Conservation (phyloP, 495 filamentous ascomycete species). For the Pyrenopolyporus hunteri region DNA sequence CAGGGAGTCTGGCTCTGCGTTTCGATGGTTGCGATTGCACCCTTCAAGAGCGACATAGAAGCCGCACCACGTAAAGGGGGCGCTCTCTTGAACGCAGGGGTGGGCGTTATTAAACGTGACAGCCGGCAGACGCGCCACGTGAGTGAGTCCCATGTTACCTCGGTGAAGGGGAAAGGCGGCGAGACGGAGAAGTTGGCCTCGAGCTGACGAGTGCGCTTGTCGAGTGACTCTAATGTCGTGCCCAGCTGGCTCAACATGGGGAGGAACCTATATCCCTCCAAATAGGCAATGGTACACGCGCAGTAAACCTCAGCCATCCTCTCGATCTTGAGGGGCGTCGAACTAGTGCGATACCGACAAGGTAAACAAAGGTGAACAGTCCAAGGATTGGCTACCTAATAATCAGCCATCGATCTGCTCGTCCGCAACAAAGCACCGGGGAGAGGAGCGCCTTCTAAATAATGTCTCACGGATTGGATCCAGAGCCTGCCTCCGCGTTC, state of each 20-base stretch:
- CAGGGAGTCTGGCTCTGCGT: slow-evolving; percentile 5
- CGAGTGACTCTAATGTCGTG: slow-evolving; percentile 18
- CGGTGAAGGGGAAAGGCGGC: slow-evolving; percentile 33
- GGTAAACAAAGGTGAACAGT: background rate
- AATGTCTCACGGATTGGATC: background rate
- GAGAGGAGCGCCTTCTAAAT: slow-evolving; percentile 9
- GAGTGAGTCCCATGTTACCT: slow-evolving; percentile 35
- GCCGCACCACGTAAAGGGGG: slow-evolving; percentile 2
- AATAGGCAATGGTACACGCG: slow-evolving; percentile 19
- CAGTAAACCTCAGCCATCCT: slow-evolving; percentile 23
- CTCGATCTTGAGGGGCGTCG: background rate
- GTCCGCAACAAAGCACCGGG: background rate
- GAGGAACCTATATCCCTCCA: slow-evolving; percentile 21
- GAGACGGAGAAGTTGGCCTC: slow-evolving; percentile 14
- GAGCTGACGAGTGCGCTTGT: slow-evolving; percentile 28
- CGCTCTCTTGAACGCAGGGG: background rate
- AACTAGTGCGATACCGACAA: background rate
- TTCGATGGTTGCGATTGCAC: slow-evolving; percentile 14
- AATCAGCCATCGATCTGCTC: background rate
- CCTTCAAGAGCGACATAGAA: slow-evolving; percentile 12
- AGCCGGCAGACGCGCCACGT: slow-evolving; percentile 37
- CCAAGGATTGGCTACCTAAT: background rate
- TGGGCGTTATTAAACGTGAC: background rate
- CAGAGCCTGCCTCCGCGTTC: background rate
- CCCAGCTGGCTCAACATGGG: background rate